These are phyloP conservation scores for Penicillium pulvis DNA, from an alignment of 495 filamentous ascomycete species.

Conservation along the genomic window DNA sequence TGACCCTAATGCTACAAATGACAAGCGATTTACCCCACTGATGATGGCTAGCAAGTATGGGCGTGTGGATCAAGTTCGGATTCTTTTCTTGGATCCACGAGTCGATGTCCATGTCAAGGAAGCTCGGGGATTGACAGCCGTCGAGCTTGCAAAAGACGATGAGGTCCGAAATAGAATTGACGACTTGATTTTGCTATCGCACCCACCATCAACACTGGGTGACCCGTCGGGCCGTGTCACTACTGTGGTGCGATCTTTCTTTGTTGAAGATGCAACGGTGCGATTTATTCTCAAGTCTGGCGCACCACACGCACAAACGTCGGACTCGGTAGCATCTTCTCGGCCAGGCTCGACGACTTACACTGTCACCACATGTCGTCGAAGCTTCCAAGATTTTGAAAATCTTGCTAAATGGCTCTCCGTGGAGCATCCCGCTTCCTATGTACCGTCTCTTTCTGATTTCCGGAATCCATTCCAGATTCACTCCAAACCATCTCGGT, in stretches of 20 bases:
- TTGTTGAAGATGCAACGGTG: constrained; percentile 94
- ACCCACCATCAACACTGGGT: constrained; percentile 44
- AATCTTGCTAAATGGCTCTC: constrained; percentile 85
- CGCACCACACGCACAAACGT: constrained; percentile 45
- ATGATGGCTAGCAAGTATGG: constrained; percentile 99
- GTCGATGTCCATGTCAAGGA: constrained; percentile 87
- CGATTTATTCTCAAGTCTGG: constrained; percentile 93
- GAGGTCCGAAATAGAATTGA: constrained; percentile 96
- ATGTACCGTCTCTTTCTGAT: constrained; percentile 79
- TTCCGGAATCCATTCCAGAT: constrained; percentile 89
- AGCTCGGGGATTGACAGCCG: constrained; percentile 85
- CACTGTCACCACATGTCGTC: constrained; percentile 89
- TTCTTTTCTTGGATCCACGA: constrained; percentile 81
- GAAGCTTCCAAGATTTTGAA: constrained; percentile 90
- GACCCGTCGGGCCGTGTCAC: constrained; percentile 80
- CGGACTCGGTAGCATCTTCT: constrained; percentile 40
- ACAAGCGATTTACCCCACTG: constrained; percentile 90
- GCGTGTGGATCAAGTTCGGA: constrained; percentile 86
- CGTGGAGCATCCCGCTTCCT: constrained; percentile 92
- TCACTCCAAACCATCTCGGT: constrained; percentile 84
- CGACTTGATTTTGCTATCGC: constrained; percentile 83
- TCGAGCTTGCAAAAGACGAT: constrained; percentile 97
- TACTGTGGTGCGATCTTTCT: constrained; percentile 93
- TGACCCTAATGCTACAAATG: constrained; percentile 94
- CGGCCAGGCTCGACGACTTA: constrained; percentile 59